Evolutionary conservation across 306 rosid species (phyloP), one percentile per base, ranked within the genome.

Genomic region (Cucurbita ficifolia): DNA sequence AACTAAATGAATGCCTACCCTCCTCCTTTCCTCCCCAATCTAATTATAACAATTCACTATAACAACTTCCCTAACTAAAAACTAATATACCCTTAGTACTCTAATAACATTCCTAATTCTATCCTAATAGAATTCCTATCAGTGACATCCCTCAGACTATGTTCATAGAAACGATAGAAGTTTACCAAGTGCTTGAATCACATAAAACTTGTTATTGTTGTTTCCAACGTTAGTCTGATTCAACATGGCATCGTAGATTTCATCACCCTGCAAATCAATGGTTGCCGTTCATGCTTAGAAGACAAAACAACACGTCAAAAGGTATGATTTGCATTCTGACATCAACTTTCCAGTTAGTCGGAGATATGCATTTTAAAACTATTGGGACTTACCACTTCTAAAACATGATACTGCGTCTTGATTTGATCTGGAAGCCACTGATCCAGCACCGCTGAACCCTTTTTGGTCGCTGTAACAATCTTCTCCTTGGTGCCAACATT

Each of bases 151-250:
- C 70, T 59, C 48, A 39, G 24, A 62, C 14, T n/a, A 56, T 63
- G 58, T 49, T 75, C 12, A 54, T 0, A 21, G 62, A 75, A 43
- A 58, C 52, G 51, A 57, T n/a, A 67, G 75, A 79, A 81, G 74
- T 48, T 81, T 17, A 94, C 97, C 90, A 76, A 94, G 97, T 78
- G 61, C 92, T 87, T 94, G 99, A 79, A 91, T 78, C 78, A 86
- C 88, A 63, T 83, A 94, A 77, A 94, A 94, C 87, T 88, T 94
- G 86, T 94, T 94, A 76, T 94, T 94, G 83, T 94, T 94, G 64
- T 78, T 75, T 18, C 87, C 77, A 67, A 94, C 88, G 82, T 91
- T 89, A 46, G 99, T 91, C 84, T 91, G 97, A 85, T 91, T 94
- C 84, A 91, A 78, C 88, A 89, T 87, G 76, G 96, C 97, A 82